Base-by-base conservation (phyloP, 1,284 basidiomycete genomes). In the Stereum hirsutum region DNA sequence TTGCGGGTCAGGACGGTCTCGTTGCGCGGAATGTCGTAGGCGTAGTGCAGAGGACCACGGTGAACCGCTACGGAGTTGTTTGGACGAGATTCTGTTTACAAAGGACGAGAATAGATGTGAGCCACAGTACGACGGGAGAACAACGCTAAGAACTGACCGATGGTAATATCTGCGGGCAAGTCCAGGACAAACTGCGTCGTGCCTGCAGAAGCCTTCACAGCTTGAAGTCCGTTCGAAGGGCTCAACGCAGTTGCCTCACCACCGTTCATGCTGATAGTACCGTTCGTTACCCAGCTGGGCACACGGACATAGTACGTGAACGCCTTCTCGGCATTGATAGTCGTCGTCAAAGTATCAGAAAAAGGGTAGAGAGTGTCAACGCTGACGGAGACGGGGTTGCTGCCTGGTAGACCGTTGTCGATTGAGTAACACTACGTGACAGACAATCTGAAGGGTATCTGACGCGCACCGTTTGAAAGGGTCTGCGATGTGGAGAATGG, bases 281-380 rank as follows among this genome's bases (percentile, higher is more conserved):
- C 74, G 33, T 60, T 57, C 33, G 60, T 63, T 17, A 74, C 68
- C 75, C 75, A 78, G 49, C 65, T 69, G 4, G 75, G 74, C 43
- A 78, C 72, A 20, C 75, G 72, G 30, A 77, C 68, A 39, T 66
- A 66, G 55, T 75, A 75, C 1, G 68, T 73, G 60, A 76, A 78
- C 1, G 68, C 57, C 36, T 66, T 64, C 11, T 60, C 54, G 0
- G 74, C 72, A 2, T 60, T 68, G 41, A 77, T 68, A 1, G 71
- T 74, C 8, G 69, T 73, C 5, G 62, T 67, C 12, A 78, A 56
- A 2, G 59, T 64, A 51, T 78, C 74, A 41, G 70, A 66, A 63
- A 78, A 79, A 2, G 76, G 75, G 51, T 80, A 78, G 25, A 72
- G 52, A 2, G 74, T 78, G 46, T 72, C 67, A n/a, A 75, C 72